Evolutionary conservation across 2,329 filamentous ascomycete species (phyloP).

Genomic region (Claviceps sp.): DNA sequence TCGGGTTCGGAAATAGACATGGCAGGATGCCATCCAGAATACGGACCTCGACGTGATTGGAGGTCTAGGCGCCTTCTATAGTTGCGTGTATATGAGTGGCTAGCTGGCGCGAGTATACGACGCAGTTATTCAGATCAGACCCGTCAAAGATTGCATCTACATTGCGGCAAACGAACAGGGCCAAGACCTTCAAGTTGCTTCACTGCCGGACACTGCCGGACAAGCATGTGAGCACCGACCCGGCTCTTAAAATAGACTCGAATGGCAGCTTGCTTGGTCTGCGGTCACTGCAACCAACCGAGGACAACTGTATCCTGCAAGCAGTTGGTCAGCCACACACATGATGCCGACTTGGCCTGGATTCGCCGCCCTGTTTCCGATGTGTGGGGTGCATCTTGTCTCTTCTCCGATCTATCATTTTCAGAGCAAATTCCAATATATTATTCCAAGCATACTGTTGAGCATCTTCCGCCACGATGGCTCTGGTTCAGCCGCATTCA

Average conservation of each 20-base stretch:
- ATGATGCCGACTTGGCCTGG: not conserved
- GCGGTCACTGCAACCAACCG: no score
- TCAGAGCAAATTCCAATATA: not conserved
- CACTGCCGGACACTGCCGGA: not conserved
- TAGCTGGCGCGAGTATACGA: no score
- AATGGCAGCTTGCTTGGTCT: no score
- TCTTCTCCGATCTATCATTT: not conserved
- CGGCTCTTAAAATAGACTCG: not conserved
- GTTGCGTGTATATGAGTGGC: not conserved
- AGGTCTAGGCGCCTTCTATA: not conserved
- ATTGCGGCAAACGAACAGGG: not conserved
- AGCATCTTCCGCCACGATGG: not conserved
- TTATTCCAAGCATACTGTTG: not conserved
- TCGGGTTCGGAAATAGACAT: not conserved
- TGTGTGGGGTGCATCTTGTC: not conserved
- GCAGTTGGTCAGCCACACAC: not conserved
- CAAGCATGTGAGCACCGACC: not conserved
- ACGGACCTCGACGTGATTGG: not conserved
- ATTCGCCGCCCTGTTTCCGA: not conserved
- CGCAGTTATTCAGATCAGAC: no score
- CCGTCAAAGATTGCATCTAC: not conserved
- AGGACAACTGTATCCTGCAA: no score
- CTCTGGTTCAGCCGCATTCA: no score
- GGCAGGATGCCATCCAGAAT: not conserved
- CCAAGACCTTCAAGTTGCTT: not conserved